These are phyloP conservation scores for Persicaria tinctoria DNA, from an alignment of 148 eudicot genomes.

Conservation along the genomic window DNA sequence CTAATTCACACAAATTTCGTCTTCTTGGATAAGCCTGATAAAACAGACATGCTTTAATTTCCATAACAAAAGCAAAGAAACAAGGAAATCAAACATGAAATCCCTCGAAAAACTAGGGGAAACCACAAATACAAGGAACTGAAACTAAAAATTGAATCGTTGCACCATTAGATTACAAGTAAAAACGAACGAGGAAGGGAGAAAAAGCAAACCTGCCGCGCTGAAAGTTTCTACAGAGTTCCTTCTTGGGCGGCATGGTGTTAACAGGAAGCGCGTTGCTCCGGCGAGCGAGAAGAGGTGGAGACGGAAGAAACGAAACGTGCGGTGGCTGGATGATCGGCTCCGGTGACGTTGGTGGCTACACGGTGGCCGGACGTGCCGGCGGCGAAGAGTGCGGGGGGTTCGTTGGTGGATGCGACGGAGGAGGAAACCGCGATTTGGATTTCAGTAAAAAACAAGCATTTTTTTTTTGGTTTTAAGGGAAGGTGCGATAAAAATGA, in stretches of 20 bases:
- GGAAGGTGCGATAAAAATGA: no score
- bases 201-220: constrained; percentile 43
- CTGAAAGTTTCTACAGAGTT: constrained; percentile 67
- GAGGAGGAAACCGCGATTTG: no score
- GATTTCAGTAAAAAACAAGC: no score
- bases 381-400: not conserved
- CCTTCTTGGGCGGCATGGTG: constrained; percentile 48
- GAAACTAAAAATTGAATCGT: not conserved
- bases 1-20: not conserved
- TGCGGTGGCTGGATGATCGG: not conserved
- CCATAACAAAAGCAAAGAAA: not conserved
- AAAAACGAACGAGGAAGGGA: not conserved
- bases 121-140: not conserved
- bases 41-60: not conserved
- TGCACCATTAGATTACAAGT: not conserved
- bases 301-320: not conserved
- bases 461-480: no score
- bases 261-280: not conserved
- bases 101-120: not conserved
- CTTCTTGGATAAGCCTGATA: not conserved
- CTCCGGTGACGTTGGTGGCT: not conserved
- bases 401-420: not conserved
- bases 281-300: not conserved
- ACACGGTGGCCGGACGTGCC: not conserved
- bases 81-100: not conserved